Evolutionary conservation across 208 protist species (phyloP), one percentile per base, ranked within the genome.

Genomic region (Giardia duodenalis): DNA sequence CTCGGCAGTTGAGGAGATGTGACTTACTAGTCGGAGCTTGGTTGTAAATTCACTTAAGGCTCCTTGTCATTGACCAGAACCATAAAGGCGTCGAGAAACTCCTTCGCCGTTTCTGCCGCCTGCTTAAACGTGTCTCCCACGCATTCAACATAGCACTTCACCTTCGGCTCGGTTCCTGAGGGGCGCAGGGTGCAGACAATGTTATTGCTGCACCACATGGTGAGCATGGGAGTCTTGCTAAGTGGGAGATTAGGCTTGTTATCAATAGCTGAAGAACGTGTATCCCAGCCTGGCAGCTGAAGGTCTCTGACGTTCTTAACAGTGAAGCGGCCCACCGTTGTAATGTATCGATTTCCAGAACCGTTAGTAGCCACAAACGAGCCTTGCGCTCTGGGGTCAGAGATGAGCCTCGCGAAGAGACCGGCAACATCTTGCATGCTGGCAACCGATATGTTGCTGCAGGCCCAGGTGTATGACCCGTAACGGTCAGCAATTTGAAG

Each of bases 101-200:
- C 88, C 44, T 42, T 1, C 2, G 45, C 88, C 2, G 19, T 46
- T n/a, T 91, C 44, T 45, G 44, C 1, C 2, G 88, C 43, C 2
- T 46, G 2, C 1, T 47, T 45, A 2, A 3, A 91, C 44, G 42
- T 67, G 2, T 19, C 46, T 10, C 46, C 47, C 0, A 44, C 42
- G 43, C 86, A 2, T 87, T 95, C 94, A 30, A 39, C 46, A 92
- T 95, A 95, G n/a, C 95, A 99, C 95, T 99, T 99, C n/a, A 99
- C 94, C 94, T 99, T 99, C 67, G 98, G 98, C 94, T 99, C 98
- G 44, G 98, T 99, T 0, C 98, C 98, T 93, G 95, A 97, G 57
- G 97, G 96, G 67, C 98, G 96, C 4, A 99, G 76, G 1, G 97
- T 99, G 2, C 97, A 94, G 0, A 95, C 95, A 67, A 95, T 93